phyloP scores from a whole-genome alignment of 2,329 filamentous ascomycete genomes.

The Diaporthe helianthi region DNA sequence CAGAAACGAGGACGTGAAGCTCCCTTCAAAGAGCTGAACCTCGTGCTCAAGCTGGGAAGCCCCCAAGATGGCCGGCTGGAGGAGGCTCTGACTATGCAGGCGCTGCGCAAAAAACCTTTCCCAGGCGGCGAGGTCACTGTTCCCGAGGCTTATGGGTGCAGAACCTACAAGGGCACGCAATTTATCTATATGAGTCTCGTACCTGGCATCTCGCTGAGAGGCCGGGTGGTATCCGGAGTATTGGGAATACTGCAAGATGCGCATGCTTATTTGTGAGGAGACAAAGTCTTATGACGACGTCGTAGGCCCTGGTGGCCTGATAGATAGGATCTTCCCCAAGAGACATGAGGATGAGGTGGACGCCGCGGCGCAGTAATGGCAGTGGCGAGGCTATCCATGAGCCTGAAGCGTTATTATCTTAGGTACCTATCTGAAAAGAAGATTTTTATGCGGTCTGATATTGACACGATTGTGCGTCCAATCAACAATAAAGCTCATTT shows the following conservation, averaged over 20 bases:
- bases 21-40: background rate
- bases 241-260: conserved; percentile 9
- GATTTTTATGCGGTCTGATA: too few relatives aligned
- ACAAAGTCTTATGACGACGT: background rate
- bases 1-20: background rate
- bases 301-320: background rate
- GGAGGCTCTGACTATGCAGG: background rate
- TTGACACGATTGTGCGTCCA: too few relatives aligned
- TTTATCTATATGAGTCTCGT: conserved; percentile 1
- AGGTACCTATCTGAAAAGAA: too few relatives aligned
- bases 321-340: background rate
- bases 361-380: background rate
- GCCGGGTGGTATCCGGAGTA: background rate
- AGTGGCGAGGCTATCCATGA: background rate
- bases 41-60: background rate
- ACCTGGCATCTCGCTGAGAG: background rate
- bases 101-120: background rate
- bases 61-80: background rate
- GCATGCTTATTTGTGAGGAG: background rate
- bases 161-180: background rate
- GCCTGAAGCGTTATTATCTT: background rate
- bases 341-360: background rate
- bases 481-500: too few relatives aligned
- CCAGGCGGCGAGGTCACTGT: background rate
- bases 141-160: background rate